Conservation (phyloP, 208 protist genomes). For the Wallacemonas sp. region DNA sequence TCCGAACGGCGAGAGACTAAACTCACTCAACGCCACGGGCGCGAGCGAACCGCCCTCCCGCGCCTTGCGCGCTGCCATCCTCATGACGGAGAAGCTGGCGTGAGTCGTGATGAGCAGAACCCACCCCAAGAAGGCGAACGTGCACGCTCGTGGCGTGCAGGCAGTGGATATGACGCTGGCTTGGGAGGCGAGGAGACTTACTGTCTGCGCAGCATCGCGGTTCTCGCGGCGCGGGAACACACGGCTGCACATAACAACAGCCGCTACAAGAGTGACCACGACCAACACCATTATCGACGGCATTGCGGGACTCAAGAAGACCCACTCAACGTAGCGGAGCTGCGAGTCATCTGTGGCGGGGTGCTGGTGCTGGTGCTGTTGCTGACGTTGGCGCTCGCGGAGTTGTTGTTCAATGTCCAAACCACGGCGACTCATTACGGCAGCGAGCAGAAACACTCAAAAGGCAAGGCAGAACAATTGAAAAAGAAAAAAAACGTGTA, state of each 20-base stretch:
- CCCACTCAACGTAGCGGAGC: slow-evolving; percentile 14
- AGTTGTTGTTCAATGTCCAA: slow-evolving; percentile 56
- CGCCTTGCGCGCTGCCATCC: not conserved
- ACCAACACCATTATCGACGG: not conserved
- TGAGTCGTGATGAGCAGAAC: slow-evolving; percentile 12
- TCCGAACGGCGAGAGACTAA: not conserved
- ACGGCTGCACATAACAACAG: slow-evolving; percentile 5
- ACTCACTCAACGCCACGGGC: not conserved
- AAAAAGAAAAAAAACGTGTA: slow-evolving; percentile 6
- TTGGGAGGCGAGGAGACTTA: slow-evolving; percentile 10
- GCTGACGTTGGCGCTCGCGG: slow-evolving; percentile 24
- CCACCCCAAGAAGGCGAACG: slow-evolving; percentile 7
- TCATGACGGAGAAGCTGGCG: slow-evolving; percentile 23
- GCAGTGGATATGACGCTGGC: slow-evolving; percentile 11
- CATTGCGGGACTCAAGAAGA: slow-evolving; percentile 2
- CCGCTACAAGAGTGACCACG: slow-evolving; percentile 4
- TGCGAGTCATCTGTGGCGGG: not conserved
- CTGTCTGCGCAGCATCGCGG: not conserved
- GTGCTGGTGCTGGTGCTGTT: slow-evolving; percentile 11
- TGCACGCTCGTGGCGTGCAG: slow-evolving; percentile 7
- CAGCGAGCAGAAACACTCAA: not conserved
- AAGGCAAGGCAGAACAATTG: slow-evolving; percentile 5
- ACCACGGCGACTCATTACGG: slow-evolving; percentile 8
- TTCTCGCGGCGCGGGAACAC: slow-evolving; percentile 3
- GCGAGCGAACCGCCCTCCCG: not conserved